Conservation (phyloP, 176 grass and related monocot species). For the Puya raimondii region DNA sequence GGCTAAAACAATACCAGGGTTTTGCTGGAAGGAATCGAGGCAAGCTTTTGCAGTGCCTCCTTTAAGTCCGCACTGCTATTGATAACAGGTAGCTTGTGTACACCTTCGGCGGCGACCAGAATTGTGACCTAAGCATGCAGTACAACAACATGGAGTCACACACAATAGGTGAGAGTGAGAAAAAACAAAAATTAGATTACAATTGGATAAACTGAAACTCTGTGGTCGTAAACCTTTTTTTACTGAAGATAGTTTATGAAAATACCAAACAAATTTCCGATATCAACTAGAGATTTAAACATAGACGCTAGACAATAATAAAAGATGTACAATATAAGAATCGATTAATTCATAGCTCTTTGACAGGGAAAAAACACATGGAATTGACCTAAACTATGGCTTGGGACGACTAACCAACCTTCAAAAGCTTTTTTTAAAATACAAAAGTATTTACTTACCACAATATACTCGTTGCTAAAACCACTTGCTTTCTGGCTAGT, state of each 20-base stretch:
- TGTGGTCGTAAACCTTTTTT: no score
- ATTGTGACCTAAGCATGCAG: constrained; percentile 56
- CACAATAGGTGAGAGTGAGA: background rate
- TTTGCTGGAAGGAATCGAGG: constrained; percentile 76
- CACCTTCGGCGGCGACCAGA: constrained; percentile 81
- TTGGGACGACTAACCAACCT: no score
- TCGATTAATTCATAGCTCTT: no score
- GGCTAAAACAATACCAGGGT: constrained; percentile 47
- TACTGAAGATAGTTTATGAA: background rate
- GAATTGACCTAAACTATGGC: no score
- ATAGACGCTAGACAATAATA: background rate
- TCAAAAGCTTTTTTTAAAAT: no score
- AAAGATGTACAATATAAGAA: no score
- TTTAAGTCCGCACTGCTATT: constrained; percentile 80
- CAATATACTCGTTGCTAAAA: constrained; percentile 98
- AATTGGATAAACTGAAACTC: constrained; percentile 6
- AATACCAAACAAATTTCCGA: background rate
- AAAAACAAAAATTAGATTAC: constrained; percentile 13
- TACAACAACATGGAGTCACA: constrained; percentile 1
- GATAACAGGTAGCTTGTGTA: constrained; percentile 74
- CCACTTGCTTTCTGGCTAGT: constrained; percentile 42
- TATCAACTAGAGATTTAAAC: background rate
- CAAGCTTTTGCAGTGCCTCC: constrained; percentile 68
- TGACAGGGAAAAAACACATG: no score
- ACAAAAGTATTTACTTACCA: constrained; percentile 40